These are phyloP conservation scores for Suhomyces bokatorum DNA, from an alignment of 1,139 yeast genomes.

Conservation along the genomic window DNA sequence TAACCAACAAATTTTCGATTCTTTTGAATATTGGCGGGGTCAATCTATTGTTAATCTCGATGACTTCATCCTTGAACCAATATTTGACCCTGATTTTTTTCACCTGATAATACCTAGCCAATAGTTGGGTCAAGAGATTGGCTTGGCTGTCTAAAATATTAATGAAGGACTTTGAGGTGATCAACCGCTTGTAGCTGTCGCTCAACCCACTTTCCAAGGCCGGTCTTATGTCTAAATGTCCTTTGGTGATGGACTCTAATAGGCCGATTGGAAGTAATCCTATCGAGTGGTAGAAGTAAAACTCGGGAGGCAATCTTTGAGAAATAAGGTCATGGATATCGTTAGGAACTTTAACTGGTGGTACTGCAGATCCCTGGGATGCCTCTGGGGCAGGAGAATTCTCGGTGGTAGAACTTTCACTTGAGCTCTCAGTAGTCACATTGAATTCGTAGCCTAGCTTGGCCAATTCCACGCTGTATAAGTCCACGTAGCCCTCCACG, in stretches of 20 bases:
- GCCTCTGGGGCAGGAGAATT: slow-evolving; percentile 6
- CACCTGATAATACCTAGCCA: slow-evolving; percentile 84
- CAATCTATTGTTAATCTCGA: slow-evolving; percentile 53
- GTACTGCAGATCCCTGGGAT: slow-evolving; percentile 4
- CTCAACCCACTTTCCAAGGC: slow-evolving; percentile 69
- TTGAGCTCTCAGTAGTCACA: slow-evolving; percentile 5
- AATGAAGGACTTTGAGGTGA: slow-evolving; percentile 46
- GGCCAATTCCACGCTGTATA: slow-evolving; percentile 45
- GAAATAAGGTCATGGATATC: slow-evolving; percentile 84
- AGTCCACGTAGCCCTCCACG: slow-evolving; percentile 66
- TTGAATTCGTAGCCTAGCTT: slow-evolving; percentile 32
- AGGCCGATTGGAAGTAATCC: slow-evolving; percentile 72
- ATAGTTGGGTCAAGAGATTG: slow-evolving; percentile 67
- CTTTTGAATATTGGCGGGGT: slow-evolving; percentile 47
- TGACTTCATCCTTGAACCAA: slow-evolving; percentile 57
- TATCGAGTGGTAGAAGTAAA: slow-evolving; percentile 75
- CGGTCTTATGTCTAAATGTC: slow-evolving; percentile 61
- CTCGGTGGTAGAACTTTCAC: slow-evolving; percentile 6
- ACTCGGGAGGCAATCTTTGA: slow-evolving; percentile 84
- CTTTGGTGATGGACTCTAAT: slow-evolving; percentile 68
- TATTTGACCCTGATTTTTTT: slow-evolving; percentile 60
- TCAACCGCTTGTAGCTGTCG: slow-evolving; percentile 57
- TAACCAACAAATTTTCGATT: slow-evolving; percentile 18
- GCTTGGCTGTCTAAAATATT: slow-evolving; percentile 60
- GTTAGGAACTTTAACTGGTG: slow-evolving; percentile 56